phyloP scores from a whole-genome alignment of 805 yeast species.

The Zygoascus tannicola region DNA sequence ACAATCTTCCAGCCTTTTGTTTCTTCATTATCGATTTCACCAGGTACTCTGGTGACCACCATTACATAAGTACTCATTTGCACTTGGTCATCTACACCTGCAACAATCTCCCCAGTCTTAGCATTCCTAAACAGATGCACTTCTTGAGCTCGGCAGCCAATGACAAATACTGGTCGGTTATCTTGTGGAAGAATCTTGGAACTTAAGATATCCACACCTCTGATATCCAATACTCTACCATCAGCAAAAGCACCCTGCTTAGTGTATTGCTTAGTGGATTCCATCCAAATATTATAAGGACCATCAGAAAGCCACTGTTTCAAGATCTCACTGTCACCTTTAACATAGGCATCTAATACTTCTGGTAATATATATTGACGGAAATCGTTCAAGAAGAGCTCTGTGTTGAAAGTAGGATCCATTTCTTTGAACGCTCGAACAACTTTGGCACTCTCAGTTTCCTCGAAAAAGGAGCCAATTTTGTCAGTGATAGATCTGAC shows the following conservation, averaged over 20 bases:
- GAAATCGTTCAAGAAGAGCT: slow-evolving; percentile 68
- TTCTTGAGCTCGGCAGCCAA: slow-evolving; percentile 95
- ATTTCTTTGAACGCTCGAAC: slow-evolving; percentile 71
- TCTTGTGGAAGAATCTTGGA: slow-evolving; percentile 84
- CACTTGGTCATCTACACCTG: slow-evolving; percentile 91
- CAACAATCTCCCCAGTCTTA: slow-evolving; percentile 89
- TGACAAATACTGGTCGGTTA: slow-evolving; percentile 84
- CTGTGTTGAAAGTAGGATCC: slow-evolving; percentile 81
- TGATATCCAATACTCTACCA: slow-evolving; percentile 82
- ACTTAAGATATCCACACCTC: slow-evolving; percentile 88
- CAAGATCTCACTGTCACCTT: slow-evolving; percentile 75
- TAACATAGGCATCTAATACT: slow-evolving; percentile 86
- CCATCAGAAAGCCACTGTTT: slow-evolving; percentile 95
- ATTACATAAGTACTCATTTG: slow-evolving; percentile 89
- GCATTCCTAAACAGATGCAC: slow-evolving; percentile 79
- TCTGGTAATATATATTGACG: slow-evolving; percentile 94
- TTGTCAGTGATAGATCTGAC: slow-evolving; percentile 74
- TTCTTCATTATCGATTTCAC: slow-evolving; percentile 76
- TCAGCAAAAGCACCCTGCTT: slow-evolving; percentile 90
- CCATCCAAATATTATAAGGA: slow-evolving; percentile 88
- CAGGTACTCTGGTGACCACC: slow-evolving; percentile 90
- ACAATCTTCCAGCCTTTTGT: slow-evolving; percentile 97
- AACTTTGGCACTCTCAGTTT: slow-evolving; percentile 94
- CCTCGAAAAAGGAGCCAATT: slow-evolving; percentile 83
- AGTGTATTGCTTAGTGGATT: slow-evolving; percentile 83